Conservation (phyloP, 192 early-diverging fungal genomes). For the Phycomyces blakesleeanus region DNA sequence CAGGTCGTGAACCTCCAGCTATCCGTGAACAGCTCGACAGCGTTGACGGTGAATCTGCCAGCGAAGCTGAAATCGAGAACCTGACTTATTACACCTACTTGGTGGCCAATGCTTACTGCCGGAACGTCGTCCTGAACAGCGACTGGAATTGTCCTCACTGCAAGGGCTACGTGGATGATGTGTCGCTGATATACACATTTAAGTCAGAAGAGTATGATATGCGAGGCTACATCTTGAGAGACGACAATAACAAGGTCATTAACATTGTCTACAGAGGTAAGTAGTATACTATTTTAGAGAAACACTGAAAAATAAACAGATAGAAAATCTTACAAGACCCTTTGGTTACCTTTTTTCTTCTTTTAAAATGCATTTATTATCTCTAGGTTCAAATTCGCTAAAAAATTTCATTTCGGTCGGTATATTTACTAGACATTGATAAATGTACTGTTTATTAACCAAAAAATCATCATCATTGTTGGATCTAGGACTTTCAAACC, state of each 20-base stretch:
- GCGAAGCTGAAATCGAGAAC: not conserved
- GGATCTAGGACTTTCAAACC: constrained; percentile 11
- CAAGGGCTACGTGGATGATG: constrained; percentile 5
- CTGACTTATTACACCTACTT: constrained; percentile 12
- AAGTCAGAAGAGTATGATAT: constrained; percentile 12
- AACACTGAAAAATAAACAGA: too few species aligned
- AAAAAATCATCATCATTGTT: not conserved
- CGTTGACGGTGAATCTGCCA: not conserved
- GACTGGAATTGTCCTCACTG: constrained; percentile 18
- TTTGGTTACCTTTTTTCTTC: too few species aligned
- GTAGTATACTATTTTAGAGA: too few species aligned
- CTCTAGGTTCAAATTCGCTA: not conserved
- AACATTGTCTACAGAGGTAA: constrained; percentile 25
- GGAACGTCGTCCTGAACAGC: not conserved
- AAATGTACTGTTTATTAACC: not conserved
- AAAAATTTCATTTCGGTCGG: constrained; percentile 8
- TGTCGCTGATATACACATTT: constrained; percentile 12
- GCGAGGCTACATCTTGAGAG: constrained; percentile 17
- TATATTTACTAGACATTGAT: not conserved
- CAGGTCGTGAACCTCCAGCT: too few species aligned
- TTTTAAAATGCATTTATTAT: too few species aligned
- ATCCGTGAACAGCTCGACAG: too few species aligned
- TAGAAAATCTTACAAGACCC: too few species aligned
- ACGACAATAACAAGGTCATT: constrained; percentile 14
- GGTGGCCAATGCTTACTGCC: constrained; percentile 27